Base-by-base conservation (phyloP, 1,284 basidiomycete species). In the Leucoagaricus sp. region DNA sequence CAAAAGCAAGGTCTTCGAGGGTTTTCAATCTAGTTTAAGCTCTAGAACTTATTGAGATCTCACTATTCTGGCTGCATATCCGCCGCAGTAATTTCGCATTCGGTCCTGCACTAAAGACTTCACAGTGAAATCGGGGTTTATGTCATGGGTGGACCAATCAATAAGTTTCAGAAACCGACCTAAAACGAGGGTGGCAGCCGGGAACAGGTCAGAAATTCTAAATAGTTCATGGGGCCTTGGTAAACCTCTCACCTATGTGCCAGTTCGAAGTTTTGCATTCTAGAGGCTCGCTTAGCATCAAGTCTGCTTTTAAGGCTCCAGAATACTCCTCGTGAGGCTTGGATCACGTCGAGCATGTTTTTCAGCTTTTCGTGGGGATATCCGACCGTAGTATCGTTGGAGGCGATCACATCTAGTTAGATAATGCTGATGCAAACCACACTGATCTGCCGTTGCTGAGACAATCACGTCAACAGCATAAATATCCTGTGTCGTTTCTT, bases 81-180 rank as follows among this genome's bases (percentile, higher is more conserved):
- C 75, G 0, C 83, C 85, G 21, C 81, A 63, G 57, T 76, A 80
- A 59, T 85, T 75, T 6, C 79, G 21, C 60, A 79, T 81, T n/a
- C 73, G 70, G 28, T 76, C 49, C 12, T 7, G 12, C 5, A 42
- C 57, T 58, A 42, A 21, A 26, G 19, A 19, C 15, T 10, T 19
- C n/a, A 47, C 25, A 34, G 29, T 38, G 3, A 3, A 42, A n/a
- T 19, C 28, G 3, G 26, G 4, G 1, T 3, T 15, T 12, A 46
- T 33, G 19, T 12, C 9, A 15, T 10, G 5, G 26, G 33, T n/a
- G 21, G 1, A 26, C 44, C 8, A 21, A 59, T 41, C 23, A 3
- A 58, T 47, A n/a, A 19, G 4, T 17, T 45, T 51, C 60, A 59
- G 57, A 29, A 59, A 53, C 19, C 60, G 60, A 15, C 60, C 60